These are phyloP conservation scores for Grammothele lineata DNA, from an alignment of 768 basidiomycete genomes.

Conservation along the genomic window DNA sequence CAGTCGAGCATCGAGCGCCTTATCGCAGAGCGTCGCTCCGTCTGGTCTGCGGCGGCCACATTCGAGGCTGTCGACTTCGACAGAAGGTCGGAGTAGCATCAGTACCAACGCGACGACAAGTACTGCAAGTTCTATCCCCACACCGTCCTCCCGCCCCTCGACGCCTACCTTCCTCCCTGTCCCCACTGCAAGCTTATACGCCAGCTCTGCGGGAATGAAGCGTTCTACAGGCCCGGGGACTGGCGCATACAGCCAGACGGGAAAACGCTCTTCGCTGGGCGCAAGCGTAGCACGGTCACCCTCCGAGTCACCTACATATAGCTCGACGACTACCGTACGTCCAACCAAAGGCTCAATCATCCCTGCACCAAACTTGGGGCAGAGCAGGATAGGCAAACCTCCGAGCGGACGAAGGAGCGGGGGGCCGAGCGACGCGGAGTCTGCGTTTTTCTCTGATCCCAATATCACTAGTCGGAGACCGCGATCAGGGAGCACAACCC, in stretches of 20 bases:
- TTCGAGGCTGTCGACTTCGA: conserved; percentile 68
- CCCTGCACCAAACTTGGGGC: conserved; percentile 14
- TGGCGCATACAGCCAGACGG: conserved; percentile 33
- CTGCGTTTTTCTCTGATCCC: conserved; percentile 1
- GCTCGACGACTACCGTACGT: conserved; percentile 25
- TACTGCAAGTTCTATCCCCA: conserved; percentile 57
- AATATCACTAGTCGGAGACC: conserved; percentile 17
- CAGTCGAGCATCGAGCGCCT: conserved; percentile 36
- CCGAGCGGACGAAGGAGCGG: conserved; percentile 23
- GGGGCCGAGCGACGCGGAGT: conserved; percentile 17
- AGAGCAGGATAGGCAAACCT: conserved; percentile 31
- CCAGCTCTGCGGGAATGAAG: conserved; percentile 43
- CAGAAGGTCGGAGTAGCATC: conserved; percentile 35
- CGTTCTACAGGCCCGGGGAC: conserved; percentile 51
- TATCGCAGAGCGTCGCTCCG: conserved; percentile 38
- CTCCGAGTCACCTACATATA: conserved; percentile 9
- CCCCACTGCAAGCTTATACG: conserved; percentile 50
- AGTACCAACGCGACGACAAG: conserved; percentile 56
- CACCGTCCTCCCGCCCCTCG: conserved; percentile 64
- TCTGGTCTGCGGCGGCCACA: conserved; percentile 58
- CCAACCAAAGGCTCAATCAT: conserved; percentile 20
- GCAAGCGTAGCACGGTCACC: conserved; percentile 35
- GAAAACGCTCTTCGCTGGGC: conserved; percentile 63
- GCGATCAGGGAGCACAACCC: conserved; percentile 22
- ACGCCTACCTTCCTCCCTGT: conserved; percentile 78